phyloP scores from a whole-genome alignment of 1,139 yeast genomes.

The Debaryomyces robertsiae region DNA sequence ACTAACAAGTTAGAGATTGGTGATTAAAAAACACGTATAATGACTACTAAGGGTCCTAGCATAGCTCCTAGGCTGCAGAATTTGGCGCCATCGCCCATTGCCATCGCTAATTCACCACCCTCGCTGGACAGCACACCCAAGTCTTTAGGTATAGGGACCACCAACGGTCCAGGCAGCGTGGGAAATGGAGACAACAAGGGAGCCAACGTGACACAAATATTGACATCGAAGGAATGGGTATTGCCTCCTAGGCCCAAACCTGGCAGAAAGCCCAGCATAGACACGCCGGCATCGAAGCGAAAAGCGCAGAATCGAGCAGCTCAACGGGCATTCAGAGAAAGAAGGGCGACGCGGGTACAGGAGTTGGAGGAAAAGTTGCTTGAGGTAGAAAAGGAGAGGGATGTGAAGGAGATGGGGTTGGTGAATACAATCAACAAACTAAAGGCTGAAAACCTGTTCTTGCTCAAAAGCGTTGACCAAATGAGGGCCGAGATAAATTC shows the following conservation, averaged over 20 bases:
- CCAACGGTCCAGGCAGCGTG: not conserved
- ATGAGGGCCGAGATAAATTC: conserved; percentile 29
- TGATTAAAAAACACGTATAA: conserved; percentile 10
- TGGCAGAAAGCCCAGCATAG: conserved; percentile 82
- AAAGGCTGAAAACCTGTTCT: conserved; percentile 42
- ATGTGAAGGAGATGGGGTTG: conserved; percentile 60
- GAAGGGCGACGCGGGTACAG: conserved; percentile 68
- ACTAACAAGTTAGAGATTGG: conserved; percentile 2
- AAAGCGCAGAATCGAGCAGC: conserved; percentile 96
- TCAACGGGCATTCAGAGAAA: conserved; percentile 86
- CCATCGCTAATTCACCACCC: conserved; percentile 27
- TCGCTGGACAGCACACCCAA: conserved; percentile 13
- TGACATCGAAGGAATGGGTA: conserved; percentile 87
- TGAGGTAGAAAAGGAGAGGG: conserved; percentile 68
- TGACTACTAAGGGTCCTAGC: conserved; percentile 31
- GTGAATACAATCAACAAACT: conserved; percentile 50
- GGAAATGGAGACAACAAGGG: not conserved
- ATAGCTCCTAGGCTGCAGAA: conserved; percentile 40
- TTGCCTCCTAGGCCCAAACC: conserved; percentile 91
- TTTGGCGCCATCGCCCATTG: conserved; percentile 37
- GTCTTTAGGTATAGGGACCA: conserved; percentile 1
- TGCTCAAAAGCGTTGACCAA: conserved; percentile 40
- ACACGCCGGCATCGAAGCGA: conserved; percentile 72
- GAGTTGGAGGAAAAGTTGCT: conserved; percentile 49
- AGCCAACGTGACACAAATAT: conserved; percentile 40